Evolutionary conservation across 345 rosid genomes (phyloP).

Genomic region (Populus alba): DNA sequence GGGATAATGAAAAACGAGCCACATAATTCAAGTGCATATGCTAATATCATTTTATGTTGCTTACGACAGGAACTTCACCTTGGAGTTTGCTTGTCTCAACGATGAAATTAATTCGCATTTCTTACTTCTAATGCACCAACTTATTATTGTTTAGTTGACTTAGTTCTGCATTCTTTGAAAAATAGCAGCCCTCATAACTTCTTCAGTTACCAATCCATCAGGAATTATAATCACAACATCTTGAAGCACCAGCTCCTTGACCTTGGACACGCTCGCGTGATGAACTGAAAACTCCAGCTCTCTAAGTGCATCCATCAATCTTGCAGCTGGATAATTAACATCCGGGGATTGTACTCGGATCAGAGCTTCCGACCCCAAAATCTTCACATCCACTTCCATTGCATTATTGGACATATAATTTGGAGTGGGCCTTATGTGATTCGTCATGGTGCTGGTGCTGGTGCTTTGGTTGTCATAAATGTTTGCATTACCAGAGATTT

Average conservation of each 20-base stretch:
- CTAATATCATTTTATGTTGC: not conserved
- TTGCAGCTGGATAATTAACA: slow-evolving; percentile 44
- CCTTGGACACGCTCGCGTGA: slow-evolving; percentile 47
- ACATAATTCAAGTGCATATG: not conserved
- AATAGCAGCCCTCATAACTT: slow-evolving; percentile 29
- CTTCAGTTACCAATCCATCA: slow-evolving; percentile 28
- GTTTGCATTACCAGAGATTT: not conserved
- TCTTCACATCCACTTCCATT: slow-evolving; percentile 50
- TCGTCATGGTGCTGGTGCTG: not conserved
- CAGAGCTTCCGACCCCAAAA: slow-evolving; percentile 50
- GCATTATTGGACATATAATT: not conserved
- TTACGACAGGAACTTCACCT: not conserved
- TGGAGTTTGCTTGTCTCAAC: not conserved
- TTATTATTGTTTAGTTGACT: not conserved
- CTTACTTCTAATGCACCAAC: not conserved
- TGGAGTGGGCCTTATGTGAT: slow-evolving; percentile 3
- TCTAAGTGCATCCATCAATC: slow-evolving; percentile 44
- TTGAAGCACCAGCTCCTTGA: slow-evolving; percentile 43
- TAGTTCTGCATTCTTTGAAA: slow-evolving; percentile 20
- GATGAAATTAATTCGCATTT: not conserved
- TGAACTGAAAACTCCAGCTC: slow-evolving; percentile 42
- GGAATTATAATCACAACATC: slow-evolving; percentile 45
- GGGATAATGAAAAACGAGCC: not conserved
- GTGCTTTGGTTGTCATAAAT: not conserved
- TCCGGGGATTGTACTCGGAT: slow-evolving; percentile 42